phyloP scores from a whole-genome alignment of 2,329 filamentous ascomycete species.

The Neonectria hederae region DNA sequence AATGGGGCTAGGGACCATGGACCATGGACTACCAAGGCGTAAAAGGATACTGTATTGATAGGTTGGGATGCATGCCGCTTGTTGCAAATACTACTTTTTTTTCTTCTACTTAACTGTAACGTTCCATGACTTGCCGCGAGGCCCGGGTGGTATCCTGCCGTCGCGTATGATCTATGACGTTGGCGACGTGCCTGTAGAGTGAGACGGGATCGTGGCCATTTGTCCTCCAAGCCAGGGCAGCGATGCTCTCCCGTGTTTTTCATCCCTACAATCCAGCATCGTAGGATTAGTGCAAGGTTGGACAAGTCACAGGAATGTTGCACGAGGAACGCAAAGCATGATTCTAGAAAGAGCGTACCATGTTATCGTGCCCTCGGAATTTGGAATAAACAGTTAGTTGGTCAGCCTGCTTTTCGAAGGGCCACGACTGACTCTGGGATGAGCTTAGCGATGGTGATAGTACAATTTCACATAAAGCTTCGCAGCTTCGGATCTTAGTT shows the following conservation, averaged over 20 bases:
- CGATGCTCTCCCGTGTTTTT: neutral
- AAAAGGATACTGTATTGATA: conserved; percentile 42
- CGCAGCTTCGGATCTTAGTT: neutral
- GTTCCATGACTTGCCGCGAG: neutral
- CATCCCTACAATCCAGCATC: neutral
- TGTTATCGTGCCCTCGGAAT: neutral
- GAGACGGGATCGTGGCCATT: neutral
- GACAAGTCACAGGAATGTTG: neutral
- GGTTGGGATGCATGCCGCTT: conserved; percentile 37
- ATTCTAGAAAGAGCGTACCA: neutral
- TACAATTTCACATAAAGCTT: neutral
- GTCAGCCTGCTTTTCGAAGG: no score
- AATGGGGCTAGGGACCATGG: conserved; percentile 30
- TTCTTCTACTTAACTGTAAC: conserved; percentile 23
- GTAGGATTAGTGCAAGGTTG: neutral
- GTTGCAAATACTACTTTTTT: conserved; percentile 36
- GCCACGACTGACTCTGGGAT: neutral
- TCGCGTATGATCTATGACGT: no score
- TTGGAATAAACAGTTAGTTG: neutral
- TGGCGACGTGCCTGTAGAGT: conserved; percentile 1
- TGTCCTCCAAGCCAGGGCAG: neutral
- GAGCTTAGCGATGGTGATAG: neutral
- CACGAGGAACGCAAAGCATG: neutral
- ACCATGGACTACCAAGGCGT: conserved; percentile 33
- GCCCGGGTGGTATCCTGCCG: neutral